Evolutionary conservation across 192 early-diverging fungal genomes (phyloP).

Genomic region (Diversispora epigaea): DNA sequence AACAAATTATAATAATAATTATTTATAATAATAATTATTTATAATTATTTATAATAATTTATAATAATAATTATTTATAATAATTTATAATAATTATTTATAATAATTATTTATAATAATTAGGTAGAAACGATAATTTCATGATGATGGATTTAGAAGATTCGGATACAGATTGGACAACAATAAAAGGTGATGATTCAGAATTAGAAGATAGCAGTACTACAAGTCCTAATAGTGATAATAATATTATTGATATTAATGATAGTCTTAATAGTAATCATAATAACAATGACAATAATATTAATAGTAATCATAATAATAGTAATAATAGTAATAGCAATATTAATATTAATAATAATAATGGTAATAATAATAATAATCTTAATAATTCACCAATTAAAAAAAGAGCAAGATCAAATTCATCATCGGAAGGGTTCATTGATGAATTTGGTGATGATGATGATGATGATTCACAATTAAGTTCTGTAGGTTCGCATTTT

Average conservation of each 20-base stretch:
- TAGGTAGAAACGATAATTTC: no score
- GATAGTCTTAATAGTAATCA: background rate
- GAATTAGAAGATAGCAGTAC: background rate
- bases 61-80: no score
- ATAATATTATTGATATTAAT: background rate
- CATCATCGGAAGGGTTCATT: background rate
- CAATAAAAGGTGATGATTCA: slow-evolving; percentile 1
- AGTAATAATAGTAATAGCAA: background rate
- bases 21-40: no score
- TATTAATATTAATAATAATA: no score
- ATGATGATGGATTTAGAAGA: background rate
- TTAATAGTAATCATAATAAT: background rate
- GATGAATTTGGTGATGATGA: background rate
- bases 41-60: no score
- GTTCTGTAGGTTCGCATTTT: background rate
- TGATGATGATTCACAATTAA: slow-evolving; percentile 1
- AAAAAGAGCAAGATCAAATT: background rate
- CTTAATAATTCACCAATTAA: no score
- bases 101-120: no score
- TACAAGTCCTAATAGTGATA: background rate
- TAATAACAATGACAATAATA: background rate
- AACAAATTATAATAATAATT: no score
- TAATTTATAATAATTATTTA: no score
- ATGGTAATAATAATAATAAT: no score
- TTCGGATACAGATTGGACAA: background rate